Evolutionary conservation across 2,329 filamentous ascomycete genomes (phyloP).

Genomic region (Calonectria pseudoturangicola): DNA sequence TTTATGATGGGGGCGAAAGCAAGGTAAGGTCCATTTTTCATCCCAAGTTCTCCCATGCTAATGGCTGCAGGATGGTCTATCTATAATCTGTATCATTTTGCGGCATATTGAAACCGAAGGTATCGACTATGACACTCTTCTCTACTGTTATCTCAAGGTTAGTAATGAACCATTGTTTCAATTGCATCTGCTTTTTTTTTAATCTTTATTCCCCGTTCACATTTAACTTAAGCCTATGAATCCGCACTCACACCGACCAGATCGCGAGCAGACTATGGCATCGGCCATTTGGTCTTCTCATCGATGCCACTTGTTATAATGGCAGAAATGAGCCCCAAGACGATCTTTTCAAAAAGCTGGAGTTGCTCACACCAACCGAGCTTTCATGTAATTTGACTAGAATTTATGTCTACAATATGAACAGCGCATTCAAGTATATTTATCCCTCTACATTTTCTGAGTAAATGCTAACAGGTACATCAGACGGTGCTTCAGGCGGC

Average conservation of each 20-base stretch:
- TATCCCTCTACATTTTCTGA: neutral
- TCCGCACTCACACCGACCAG: conserved; percentile 58
- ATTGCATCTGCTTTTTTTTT: neutral
- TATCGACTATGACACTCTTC: conserved; percentile 78
- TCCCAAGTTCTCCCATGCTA: conserved; percentile 15
- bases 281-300: conserved; percentile 79
- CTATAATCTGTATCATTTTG: conserved; percentile 81
- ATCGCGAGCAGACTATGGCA: conserved; percentile 83
- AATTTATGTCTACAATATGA: conserved; percentile 84
- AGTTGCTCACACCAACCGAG: conserved; percentile 77
- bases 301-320: conserved; percentile 82
- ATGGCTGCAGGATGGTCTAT: conserved; percentile 74
- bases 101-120: conserved; percentile 80
- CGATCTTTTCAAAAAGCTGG: conserved; percentile 78
- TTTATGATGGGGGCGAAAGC: conserved; percentile 83
- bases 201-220: neutral
- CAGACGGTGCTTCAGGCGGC: conserved; percentile 78
- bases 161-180: conserved; percentile 36
- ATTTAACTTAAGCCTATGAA: neutral
- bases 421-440: conserved; percentile 77
- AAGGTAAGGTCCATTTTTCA: conserved; percentile 66
- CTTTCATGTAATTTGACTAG: conserved; percentile 75
- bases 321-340: conserved; percentile 81
- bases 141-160: conserved; percentile 82
- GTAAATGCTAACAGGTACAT: conserved; percentile 25